Evolutionary conservation across 179 eudicot genomes (phyloP).

Genomic region (Beta macrorhiza): DNA sequence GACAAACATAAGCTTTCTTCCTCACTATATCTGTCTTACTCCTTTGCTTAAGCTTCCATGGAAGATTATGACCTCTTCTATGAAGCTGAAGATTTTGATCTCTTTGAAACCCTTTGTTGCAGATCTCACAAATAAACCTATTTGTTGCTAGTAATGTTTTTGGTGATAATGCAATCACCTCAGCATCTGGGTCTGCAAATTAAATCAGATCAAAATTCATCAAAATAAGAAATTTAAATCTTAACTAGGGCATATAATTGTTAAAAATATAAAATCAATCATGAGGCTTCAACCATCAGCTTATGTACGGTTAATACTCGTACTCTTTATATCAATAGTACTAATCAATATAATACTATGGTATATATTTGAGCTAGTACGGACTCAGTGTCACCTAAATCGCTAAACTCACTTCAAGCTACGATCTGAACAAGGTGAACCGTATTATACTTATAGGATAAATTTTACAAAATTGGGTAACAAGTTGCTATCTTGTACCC

Average conservation of each 20-base stretch:
- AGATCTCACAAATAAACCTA: constrained; percentile 84
- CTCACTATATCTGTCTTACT: constrained; percentile 41
- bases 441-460: too few relatives aligned
- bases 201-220: too few relatives aligned
- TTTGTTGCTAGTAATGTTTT: constrained; percentile 68
- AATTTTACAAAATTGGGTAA: too few relatives aligned
- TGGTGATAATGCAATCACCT: constrained; percentile 88
- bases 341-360: neutral
- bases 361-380: too few relatives aligned
- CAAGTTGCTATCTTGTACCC: too few relatives aligned
- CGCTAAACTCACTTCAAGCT: too few relatives aligned
- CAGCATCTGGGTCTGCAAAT: constrained; percentile 83
- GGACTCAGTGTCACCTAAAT: too few relatives aligned
- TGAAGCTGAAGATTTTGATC: constrained; percentile 90
- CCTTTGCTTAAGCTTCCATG: constrained; percentile 90
- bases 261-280: neutral
- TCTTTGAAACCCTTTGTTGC: constrained; percentile 94
- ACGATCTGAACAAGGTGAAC: too few relatives aligned
- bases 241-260: too few relatives aligned
- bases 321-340: constrained; percentile 3
- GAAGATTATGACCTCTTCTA: constrained; percentile 89
- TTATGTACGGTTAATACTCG: neutral
- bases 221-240: neutral
- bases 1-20: constrained; percentile 87
- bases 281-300: neutral